Evolutionary conservation across 2,329 filamentous ascomycete genomes (phyloP).

Genomic region (Eutypa lata): DNA sequence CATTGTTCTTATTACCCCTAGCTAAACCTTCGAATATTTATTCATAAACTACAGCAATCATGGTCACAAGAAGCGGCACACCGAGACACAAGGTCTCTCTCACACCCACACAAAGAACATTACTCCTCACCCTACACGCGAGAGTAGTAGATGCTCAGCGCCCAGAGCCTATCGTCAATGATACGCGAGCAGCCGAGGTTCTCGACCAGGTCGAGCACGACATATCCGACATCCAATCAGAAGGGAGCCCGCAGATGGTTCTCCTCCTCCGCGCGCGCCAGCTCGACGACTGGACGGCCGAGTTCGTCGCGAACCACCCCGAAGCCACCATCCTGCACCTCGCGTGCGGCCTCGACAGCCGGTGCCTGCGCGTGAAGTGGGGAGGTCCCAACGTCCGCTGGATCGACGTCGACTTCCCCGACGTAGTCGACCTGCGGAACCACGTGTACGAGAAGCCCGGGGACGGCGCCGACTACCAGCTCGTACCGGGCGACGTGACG

Average conservation of each 20-base stretch:
- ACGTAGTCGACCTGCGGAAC: slow-evolving; percentile 29
- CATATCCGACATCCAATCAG: slow-evolving; percentile 14
- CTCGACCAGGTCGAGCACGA: slow-evolving; percentile 21
- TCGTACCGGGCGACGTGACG: slow-evolving; percentile 23
- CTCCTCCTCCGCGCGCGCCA: slow-evolving; percentile 11
- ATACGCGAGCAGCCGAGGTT: slow-evolving; percentile 13
- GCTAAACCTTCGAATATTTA: too few species aligned
- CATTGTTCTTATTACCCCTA: too few species aligned
- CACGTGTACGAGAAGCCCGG: slow-evolving; percentile 19
- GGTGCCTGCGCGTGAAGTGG: slow-evolving; percentile 22
- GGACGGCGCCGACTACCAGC: slow-evolving; percentile 24
- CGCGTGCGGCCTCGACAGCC: slow-evolving; percentile 29
- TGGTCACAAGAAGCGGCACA: background rate
- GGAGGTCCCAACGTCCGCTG: slow-evolving; percentile 21
- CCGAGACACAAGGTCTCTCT: slow-evolving; percentile 12
- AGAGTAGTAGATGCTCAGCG: slow-evolving; percentile 18
- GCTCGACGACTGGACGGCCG: slow-evolving; percentile 22
- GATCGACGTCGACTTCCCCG: slow-evolving; percentile 33
- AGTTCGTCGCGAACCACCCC: slow-evolving; percentile 21
- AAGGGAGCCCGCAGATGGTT: slow-evolving; percentile 9
- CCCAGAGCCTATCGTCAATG: slow-evolving; percentile 17
- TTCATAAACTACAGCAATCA: background rate
- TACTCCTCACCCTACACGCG: slow-evolving; percentile 20
- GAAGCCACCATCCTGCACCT: slow-evolving; percentile 27
- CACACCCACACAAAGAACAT: slow-evolving; percentile 19